Base-by-base conservation (phyloP, 306 rosid species). In the Chamaecrista fasciculata region DNA sequence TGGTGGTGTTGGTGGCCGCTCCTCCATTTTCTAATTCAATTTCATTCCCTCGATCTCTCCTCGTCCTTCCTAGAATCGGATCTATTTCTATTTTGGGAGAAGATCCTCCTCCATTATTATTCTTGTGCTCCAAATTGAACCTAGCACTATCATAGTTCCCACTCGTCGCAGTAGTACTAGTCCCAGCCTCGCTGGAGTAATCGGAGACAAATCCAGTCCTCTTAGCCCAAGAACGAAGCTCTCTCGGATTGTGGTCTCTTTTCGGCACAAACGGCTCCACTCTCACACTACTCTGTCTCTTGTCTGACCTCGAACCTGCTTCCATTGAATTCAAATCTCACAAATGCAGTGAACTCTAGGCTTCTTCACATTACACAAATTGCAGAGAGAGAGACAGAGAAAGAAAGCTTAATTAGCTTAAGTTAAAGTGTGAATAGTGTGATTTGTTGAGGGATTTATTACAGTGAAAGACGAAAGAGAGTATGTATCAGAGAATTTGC, bases 71-170 rank as follows among this genome's bases (percentile, higher is more conserved):
- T 62, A 89, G 77, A 75, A 87, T 55, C 4, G 97, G 96, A 71
- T 92, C 95, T 53, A 87, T 92, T 84, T 92, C 97, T 25, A 89
- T 86, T 80, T 82, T 92, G 39, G 96, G 95, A 40, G 97, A 85
- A 20, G 86, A 82, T 70, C 83, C 88, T 44, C 82, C 94, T n/a
- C n/a, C n/a, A n/a, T n/a, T n/a, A n/a, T n/a, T n/a, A 5, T 77
- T 79, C 59, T 71, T 79, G 3, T 81, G 81, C 46, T 68, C 83
- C 28, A 85, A 80, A 77, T 89, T 86, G 73, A 84, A 70, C 40
- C 79, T 77, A 75, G 53, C 74, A 66, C 84, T 78, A 16, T 79
- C 90, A 21, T 69, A 79, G 72, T 65, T 87, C 68, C 76, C 87
- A 67, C 88, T 82, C 6, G 83, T 87, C 68, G 76, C 87, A 67